phyloP scores from a whole-genome alignment of 495 filamentous ascomycete species.

The Penicillium flavigenum region DNA sequence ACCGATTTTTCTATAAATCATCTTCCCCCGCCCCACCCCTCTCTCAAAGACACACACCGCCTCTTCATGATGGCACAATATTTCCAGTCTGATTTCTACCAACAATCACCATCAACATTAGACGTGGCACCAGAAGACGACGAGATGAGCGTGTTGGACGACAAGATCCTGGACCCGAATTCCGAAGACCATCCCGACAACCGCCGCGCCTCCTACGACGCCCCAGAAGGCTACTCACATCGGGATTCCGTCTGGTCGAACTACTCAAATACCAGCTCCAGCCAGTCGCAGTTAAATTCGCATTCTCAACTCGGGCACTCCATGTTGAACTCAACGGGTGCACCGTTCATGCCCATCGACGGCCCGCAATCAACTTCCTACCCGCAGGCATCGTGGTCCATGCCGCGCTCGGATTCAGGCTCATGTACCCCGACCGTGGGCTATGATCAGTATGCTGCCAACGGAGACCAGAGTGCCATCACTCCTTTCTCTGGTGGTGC shows the following conservation, averaged over 20 bases:
- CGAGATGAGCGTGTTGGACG: constrained; percentile 78
- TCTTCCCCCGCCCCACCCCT: constrained; percentile 17
- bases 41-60: constrained; percentile 26
- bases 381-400: constrained; percentile 48
- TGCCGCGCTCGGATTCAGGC: constrained; percentile 47
- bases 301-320: constrained; percentile 41
- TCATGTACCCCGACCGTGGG: constrained; percentile 59
- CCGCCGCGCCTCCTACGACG: constrained; percentile 70
- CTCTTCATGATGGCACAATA: constrained; percentile 46
- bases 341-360: constrained; percentile 60
- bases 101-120: constrained; percentile 59
- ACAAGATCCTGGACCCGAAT: constrained; percentile 74
- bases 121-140: constrained; percentile 74
- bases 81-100: constrained; percentile 59
- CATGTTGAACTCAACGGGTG: constrained; percentile 39
- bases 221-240: constrained; percentile 67
- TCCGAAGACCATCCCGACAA: constrained; percentile 66
- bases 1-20: constrained; percentile 31
- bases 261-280: constrained; percentile 55
- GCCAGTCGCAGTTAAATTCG: constrained; percentile 40
- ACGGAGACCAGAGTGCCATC: constrained; percentile 57
- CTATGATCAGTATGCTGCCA: constrained; percentile 64
- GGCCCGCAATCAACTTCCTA: constrained; percentile 43
- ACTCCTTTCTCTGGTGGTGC: constrained; percentile 54
- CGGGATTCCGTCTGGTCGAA: constrained; percentile 75